A percentile compares a stretch with the other conserved stretches of the same genome.
Conservation (phyloP, 2,329 filamentous ascomycete genomes). For the Alternaria arbusti region DNA sequence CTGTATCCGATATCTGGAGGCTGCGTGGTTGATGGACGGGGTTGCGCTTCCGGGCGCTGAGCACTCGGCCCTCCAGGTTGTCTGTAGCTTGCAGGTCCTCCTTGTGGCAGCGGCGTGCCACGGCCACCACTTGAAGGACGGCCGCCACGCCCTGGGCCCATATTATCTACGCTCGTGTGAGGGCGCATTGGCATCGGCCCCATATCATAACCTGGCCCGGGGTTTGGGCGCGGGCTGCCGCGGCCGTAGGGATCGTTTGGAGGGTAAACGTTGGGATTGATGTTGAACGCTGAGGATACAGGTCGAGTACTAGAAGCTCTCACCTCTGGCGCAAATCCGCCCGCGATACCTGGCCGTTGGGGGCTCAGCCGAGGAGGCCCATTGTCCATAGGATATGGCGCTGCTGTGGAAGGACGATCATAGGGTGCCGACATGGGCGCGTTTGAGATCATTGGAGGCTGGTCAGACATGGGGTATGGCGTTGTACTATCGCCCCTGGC, state of each 20-base stretch:
- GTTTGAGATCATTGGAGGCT: slow-evolving; percentile 43
- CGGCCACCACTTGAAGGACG: slow-evolving; percentile 38
- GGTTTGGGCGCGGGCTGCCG: slow-evolving; percentile 29
- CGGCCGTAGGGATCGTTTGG: slow-evolving; percentile 39
- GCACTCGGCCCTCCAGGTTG: slow-evolving; percentile 48
- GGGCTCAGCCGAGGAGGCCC: slow-evolving; percentile 57
- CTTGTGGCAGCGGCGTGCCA: slow-evolving; percentile 38
- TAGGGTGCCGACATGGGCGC: slow-evolving; percentile 36
- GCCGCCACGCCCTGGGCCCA: slow-evolving; percentile 42
- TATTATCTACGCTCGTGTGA: slow-evolving; percentile 45
- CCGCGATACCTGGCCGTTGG: slow-evolving; percentile 39
- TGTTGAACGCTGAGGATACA: slow-evolving; percentile 57
- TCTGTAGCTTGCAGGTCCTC: slow-evolving; percentile 42
- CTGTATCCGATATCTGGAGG: slow-evolving; percentile 52
- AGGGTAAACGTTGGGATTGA: slow-evolving; percentile 54
- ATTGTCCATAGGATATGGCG: slow-evolving; percentile 76
- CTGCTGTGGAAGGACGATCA: slow-evolving; percentile 60
- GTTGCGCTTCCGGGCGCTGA: slow-evolving; percentile 42
- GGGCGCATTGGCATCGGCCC: slow-evolving; percentile 45
- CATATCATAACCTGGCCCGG: slow-evolving; percentile 32
- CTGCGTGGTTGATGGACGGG: slow-evolving; percentile 49
- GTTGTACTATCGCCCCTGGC: slow-evolving; percentile 45
- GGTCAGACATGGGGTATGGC: slow-evolving; percentile 54
- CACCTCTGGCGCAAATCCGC: slow-evolving; percentile 55
- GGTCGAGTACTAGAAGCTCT: slow-evolving; percentile 59